phyloP scores from a whole-genome alignment of 164 flowering plant species.

The Santalum album region DNA sequence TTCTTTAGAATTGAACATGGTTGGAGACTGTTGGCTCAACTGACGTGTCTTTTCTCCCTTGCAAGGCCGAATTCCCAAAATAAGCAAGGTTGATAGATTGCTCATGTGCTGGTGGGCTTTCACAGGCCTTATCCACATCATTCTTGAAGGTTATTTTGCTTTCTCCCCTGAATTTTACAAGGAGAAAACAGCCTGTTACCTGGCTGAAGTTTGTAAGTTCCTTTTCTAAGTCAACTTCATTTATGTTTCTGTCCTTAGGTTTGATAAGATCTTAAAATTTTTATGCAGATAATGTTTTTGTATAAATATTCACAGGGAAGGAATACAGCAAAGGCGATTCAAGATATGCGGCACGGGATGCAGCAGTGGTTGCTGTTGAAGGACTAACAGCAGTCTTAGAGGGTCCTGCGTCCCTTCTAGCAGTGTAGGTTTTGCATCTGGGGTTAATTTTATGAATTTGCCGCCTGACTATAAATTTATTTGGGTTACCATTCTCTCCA shows the following conservation, averaged over 20 bases:
- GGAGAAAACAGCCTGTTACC: constrained; percentile 51
- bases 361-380: constrained; percentile 72
- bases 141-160: constrained; percentile 82
- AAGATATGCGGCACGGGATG: constrained; percentile 73
- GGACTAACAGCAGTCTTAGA: constrained; percentile 80
- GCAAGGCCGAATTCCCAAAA: constrained; percentile 36
- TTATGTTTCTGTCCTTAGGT: neutral
- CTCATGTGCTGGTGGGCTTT: constrained; percentile 98
- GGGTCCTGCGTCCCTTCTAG: constrained; percentile 78
- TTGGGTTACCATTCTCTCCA: too few species aligned
- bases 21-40: neutral
- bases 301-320: constrained; percentile 55
- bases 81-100: constrained; percentile 46
- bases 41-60: neutral
- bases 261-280: neutral
- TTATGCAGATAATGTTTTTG: neutral
- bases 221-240: neutral
- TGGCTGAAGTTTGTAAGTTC: constrained; percentile 89
- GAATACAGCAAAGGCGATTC: constrained; percentile 99
- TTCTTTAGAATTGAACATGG: neutral
- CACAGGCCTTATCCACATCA: constrained; percentile 82
- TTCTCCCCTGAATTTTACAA: constrained; percentile 84
- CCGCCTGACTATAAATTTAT: too few species aligned
- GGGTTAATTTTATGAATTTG: neutral
- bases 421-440: constrained; percentile 48